These are phyloP conservation scores for Spergularia bocconei DNA, from an alignment of 148 eudicot genomes.

Conservation along the genomic window DNA sequence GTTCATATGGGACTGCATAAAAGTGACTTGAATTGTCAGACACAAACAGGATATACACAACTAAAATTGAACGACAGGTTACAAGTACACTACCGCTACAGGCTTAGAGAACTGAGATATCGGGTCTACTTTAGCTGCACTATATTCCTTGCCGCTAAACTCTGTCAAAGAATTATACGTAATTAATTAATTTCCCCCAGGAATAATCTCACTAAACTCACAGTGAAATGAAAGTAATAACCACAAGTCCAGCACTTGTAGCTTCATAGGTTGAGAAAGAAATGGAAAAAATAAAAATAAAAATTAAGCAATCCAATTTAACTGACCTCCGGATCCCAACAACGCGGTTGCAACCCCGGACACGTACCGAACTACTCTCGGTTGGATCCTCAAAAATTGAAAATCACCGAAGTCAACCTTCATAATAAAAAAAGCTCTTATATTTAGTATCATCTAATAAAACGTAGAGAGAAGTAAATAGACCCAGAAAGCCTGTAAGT, in stretches of 20 bases:
- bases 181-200: background rate
- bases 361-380: slow-evolving; percentile 78
- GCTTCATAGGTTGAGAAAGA: background rate
- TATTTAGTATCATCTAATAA: slow-evolving; percentile 18
- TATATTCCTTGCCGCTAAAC: slow-evolving; percentile 70
- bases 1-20: slow-evolving; percentile 87
- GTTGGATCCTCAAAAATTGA: slow-evolving; percentile 84
- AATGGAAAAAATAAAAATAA: background rate
- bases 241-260: background rate
- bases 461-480: slow-evolving; percentile 4
- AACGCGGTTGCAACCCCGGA: slow-evolving; percentile 94
- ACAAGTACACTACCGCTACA: slow-evolving; percentile 51
- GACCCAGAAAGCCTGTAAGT: background rate
- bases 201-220: slow-evolving; percentile 5
- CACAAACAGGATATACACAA: slow-evolving; percentile 1
- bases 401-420: slow-evolving; percentile 98
- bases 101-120: slow-evolving; percentile 90
- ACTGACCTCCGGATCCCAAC: slow-evolving; percentile 97
- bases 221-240: background rate
- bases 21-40: slow-evolving; percentile 14
- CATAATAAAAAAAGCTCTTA: slow-evolving; percentile 28
- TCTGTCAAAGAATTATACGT: slow-evolving; percentile 40
- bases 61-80: background rate
- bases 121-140: slow-evolving; percentile 73
- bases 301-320: background rate